Conservation (phyloP, 306 rosid genomes). For the Biancaea sappan region DNA sequence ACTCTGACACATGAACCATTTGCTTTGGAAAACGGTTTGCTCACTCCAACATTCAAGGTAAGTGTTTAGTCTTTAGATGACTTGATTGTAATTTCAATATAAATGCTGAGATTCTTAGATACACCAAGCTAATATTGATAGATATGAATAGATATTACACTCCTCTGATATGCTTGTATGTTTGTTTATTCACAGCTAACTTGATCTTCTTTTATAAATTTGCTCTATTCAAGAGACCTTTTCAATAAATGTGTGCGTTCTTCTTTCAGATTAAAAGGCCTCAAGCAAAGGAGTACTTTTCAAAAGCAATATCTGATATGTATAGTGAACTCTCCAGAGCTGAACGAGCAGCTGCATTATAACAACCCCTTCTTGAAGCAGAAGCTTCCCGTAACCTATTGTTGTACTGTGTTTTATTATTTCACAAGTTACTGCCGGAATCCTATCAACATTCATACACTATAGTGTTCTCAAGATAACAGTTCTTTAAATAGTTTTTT, state of each 20-base stretch:
- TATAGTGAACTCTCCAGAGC: conserved; percentile 66
- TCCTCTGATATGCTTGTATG: background rate
- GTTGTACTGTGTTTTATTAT: conserved; percentile 25
- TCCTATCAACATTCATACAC: conserved; percentile 2
- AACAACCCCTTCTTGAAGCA: background rate
- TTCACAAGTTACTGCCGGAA: conserved; percentile 19
- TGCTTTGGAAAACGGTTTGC: conserved; percentile 82
- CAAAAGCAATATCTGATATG: conserved; percentile 70
- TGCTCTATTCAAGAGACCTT: background rate
- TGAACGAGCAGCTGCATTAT: conserved; percentile 42
- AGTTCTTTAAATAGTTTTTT: background rate
- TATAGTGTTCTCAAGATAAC: conserved; percentile 3
- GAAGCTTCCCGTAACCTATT: conserved; percentile 26
- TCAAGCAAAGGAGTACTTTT: conserved; percentile 84
- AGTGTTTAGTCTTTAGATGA: conserved; percentile 34
- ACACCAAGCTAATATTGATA: background rate
- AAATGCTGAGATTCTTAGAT: background rate
- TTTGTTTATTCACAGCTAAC: background rate
- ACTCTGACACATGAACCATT: conserved; percentile 78
- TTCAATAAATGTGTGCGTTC: conserved; percentile 7
- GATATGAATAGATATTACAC: background rate
- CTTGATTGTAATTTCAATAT: background rate
- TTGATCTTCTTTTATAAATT: background rate
- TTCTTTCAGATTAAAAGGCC: conserved; percentile 81
- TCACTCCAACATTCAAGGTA: conserved; percentile 95